Conservation (phyloP, 257 asterid species). For the Solanum etuberosum region DNA sequence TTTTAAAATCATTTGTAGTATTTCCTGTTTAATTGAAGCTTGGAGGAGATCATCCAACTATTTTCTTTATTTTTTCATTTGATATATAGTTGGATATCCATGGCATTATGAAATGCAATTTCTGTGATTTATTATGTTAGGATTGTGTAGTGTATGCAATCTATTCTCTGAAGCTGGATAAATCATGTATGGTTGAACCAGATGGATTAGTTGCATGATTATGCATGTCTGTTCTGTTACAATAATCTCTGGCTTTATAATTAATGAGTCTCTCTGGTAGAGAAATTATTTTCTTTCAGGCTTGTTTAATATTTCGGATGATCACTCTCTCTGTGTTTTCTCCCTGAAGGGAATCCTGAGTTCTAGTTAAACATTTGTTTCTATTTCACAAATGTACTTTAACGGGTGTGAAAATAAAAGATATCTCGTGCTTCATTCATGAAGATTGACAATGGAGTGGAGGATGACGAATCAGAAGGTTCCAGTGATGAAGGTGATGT, state of each 20-base stretch:
- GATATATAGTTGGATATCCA: background rate
- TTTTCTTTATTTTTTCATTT: background rate
- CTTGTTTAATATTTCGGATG: background rate
- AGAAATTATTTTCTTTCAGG: background rate
- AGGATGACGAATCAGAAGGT: slow-evolving; percentile 53
- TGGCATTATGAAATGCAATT: background rate
- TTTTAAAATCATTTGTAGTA: background rate
- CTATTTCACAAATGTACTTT: background rate
- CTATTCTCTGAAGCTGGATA: background rate
- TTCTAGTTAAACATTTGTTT: background rate
- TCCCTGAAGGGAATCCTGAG: background rate
- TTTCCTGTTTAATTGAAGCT: background rate
- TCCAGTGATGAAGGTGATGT: slow-evolving; percentile 57
- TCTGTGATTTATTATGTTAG: background rate
- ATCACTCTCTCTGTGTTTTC: background rate
- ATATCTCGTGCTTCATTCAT: background rate
- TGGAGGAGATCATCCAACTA: background rate
- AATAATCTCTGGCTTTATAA: background rate
- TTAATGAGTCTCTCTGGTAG: background rate
- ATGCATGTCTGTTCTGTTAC: background rate
- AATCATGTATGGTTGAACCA: background rate
- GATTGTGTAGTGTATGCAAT: background rate
- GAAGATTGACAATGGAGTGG: slow-evolving; percentile 74
- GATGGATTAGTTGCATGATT: background rate
- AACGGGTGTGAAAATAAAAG: background rate